phyloP scores from a whole-genome alignment of 78 protist species.

The Diacronema lutheri region DNA sequence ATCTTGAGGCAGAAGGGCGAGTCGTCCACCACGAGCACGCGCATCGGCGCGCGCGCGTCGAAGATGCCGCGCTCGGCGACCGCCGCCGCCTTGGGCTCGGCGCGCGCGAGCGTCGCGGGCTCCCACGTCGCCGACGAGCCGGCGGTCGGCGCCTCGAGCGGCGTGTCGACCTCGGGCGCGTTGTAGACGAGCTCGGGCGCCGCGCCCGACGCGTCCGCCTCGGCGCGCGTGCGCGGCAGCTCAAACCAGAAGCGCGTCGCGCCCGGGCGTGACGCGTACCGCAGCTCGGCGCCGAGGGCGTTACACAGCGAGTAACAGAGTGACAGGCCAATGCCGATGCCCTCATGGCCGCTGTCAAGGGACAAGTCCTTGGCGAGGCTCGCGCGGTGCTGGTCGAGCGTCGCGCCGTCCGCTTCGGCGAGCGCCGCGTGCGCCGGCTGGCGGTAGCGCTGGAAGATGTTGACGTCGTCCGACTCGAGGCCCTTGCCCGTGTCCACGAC shows the following conservation, averaged over 20 bases:
- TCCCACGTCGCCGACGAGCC: neutral
- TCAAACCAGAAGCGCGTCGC: neutral
- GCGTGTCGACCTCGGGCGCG: neutral
- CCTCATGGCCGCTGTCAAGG: neutral
- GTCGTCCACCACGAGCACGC: neutral
- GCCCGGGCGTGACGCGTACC: neutral
- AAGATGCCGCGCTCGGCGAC: neutral
- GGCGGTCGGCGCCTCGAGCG: neutral
- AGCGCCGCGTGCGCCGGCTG: neutral
- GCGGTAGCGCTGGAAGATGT: neutral
- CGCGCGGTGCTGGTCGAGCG: neutral
- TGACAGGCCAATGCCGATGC: neutral
- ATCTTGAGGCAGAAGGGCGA: neutral
- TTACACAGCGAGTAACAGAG: neutral
- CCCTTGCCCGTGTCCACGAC: slow-evolving; percentile 5
- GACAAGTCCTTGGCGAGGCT: neutral
- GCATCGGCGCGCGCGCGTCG: neutral
- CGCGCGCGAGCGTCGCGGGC: neutral
- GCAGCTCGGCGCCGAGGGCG: slow-evolving; percentile 6
- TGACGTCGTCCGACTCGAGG: neutral
- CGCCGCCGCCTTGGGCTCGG: neutral
- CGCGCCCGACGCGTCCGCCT: neutral
- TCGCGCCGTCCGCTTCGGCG: neutral
- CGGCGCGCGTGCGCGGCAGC: neutral
- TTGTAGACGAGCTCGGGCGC: neutral